A percentile compares a stretch with the other conserved stretches of the same genome.
Conservation (phyloP, 2,329 filamentous ascomycete species). For the Ophiostoma himal-ulmi region DNA sequence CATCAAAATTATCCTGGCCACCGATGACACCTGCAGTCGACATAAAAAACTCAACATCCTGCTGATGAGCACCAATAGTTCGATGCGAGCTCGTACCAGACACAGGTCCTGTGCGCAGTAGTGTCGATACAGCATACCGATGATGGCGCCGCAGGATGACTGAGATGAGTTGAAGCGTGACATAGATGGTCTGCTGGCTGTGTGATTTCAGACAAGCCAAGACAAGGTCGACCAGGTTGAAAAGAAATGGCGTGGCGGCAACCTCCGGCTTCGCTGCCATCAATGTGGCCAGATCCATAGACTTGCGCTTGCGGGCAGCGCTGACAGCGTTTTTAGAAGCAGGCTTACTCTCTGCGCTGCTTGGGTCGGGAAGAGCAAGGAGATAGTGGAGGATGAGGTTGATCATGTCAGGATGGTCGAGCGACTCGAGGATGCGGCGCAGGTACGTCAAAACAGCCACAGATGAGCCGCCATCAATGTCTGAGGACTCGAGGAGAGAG, state of each 20-base stretch:
- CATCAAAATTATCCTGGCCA: conserved; percentile 63
- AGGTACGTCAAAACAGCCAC: conserved; percentile 94
- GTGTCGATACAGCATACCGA: conserved; percentile 71
- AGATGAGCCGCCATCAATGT: conserved; percentile 92
- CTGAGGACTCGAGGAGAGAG: conserved; percentile 90
- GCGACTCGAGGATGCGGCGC: conserved; percentile 78
- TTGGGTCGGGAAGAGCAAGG: conserved; percentile 65
- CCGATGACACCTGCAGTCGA: conserved; percentile 62
- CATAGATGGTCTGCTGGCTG: conserved; percentile 82
- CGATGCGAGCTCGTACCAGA: conserved; percentile 36
- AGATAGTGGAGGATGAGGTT: conserved; percentile 91
- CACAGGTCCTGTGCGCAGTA: conserved; percentile 62
- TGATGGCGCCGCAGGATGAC: conserved; percentile 84
- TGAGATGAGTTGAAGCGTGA: conserved; percentile 80
- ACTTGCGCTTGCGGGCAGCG: conserved; percentile 75
- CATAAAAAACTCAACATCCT: conserved; percentile 68
- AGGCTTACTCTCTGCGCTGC: conserved; percentile 32
- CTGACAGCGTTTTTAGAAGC: conserved; percentile 47
- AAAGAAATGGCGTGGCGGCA: conserved; percentile 73
- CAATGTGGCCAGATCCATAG: conserved; percentile 77
- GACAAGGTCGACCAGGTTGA: conserved; percentile 88
- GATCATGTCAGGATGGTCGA: conserved; percentile 91
- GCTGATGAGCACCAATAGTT: conserved; percentile 68
- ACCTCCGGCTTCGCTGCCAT: conserved; percentile 68
- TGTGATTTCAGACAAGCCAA: conserved; percentile 76